Conservation (phyloP, 768 basidiomycete species). For the Termitomyces sp. region DNA sequence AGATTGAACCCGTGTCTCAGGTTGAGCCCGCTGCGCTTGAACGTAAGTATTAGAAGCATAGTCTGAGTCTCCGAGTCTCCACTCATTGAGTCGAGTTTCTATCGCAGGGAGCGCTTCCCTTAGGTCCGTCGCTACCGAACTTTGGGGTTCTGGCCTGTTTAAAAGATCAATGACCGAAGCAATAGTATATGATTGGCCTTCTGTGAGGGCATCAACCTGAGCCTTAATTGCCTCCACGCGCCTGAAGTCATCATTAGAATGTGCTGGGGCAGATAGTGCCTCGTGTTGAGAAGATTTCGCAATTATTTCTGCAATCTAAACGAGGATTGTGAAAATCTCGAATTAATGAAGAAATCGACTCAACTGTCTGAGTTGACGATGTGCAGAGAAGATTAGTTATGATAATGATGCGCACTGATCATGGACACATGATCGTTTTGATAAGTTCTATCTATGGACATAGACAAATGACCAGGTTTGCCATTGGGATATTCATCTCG, state of each 20-base stretch:
- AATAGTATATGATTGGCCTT: background rate
- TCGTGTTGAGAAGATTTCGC: background rate
- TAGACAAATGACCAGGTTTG: too few relatives aligned
- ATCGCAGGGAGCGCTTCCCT: background rate
- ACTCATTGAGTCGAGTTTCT: background rate
- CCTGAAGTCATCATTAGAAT: background rate
- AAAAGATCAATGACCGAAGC: background rate
- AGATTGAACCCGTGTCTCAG: background rate
- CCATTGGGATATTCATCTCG: too few relatives aligned
- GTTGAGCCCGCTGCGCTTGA: background rate
- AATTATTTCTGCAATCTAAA: background rate
- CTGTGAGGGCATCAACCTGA: background rate
- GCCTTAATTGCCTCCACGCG: background rate
- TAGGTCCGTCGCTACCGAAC: background rate
- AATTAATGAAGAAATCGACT: background rate
- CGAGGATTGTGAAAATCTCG: background rate
- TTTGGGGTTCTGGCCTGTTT: background rate
- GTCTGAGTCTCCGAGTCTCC: background rate
- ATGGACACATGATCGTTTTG: background rate
- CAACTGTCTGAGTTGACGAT: background rate
- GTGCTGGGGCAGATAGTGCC: background rate
- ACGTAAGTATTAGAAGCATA: background rate
- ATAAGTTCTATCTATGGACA: background rate
- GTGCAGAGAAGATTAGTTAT: background rate
- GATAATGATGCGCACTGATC: background rate